Evolutionary conservation across 176 grass and related monocot genomes (phyloP), one percentile per base, ranked within the genome.

Genomic region (Metroxylon sagu): DNA sequence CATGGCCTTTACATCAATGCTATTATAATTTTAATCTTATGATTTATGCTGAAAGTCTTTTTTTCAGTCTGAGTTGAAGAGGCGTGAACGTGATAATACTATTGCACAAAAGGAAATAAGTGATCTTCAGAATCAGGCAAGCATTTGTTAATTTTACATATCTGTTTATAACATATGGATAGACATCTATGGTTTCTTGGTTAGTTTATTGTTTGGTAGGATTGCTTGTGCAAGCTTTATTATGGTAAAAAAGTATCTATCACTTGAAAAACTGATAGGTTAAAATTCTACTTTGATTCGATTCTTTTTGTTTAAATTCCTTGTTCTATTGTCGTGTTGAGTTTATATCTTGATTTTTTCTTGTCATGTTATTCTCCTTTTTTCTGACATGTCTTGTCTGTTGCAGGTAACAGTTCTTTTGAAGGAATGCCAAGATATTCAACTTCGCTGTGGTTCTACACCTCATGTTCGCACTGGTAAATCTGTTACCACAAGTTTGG

Each of bases 341-440:
- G 29, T 30, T 30, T 30, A 30, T 30, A 30, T 30, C 29, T 30
- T 30, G 1, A 30, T 4, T 30, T 30, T 30, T 30, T 30, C 29
- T 30, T 6, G 3, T 30, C 29, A 30, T 6, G 6, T 30, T 30
- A 30, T 6, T 5, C 4, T 30, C 29, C 3, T 30, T 30, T 6
- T 30, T 30, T 30, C 5, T 6, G 29, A 5, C 29, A 3, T 30
- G 5, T 4, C 6, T 6, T 30, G 29, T 30, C 29, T 53, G 54
- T 66, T 63, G 3, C 69, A 98, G 93, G 61, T 98, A 3, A 56
- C 87, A 80, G 67, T 98, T 50, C 81, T 98, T 53, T 66, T 98
- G 64, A 98, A 98, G 71, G 93, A 98, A 67, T 98, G 87, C 57
- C 87, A 88, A 83, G 84, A 98, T 73, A 74, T 98, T 72, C 93